Percentiles rank a stretch among this genome's conserved stretches.
phyloP scores from a whole-genome alignment of 2,329 filamentous ascomycete species.

The Sporothrix phasma region DNA sequence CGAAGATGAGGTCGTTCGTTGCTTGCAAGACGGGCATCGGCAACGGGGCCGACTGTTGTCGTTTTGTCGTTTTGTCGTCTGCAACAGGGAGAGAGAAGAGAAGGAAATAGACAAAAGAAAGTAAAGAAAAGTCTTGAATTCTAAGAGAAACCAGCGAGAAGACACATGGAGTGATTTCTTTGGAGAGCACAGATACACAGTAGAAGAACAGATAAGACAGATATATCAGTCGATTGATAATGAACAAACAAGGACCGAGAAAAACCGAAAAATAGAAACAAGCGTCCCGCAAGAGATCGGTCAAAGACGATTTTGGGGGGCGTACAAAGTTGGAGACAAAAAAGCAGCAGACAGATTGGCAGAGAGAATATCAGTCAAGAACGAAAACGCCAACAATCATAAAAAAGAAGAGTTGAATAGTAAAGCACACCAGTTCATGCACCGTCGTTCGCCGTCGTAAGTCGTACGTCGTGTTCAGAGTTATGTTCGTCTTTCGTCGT shows the following conservation, averaged over 20 bases:
- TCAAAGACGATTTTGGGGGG: background rate
- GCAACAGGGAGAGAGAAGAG: background rate
- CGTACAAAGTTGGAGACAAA: background rate
- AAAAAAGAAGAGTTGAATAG: background rate
- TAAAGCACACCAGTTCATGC: conserved; percentile 1
- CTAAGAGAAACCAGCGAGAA: background rate
- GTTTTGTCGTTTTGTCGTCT: background rate
- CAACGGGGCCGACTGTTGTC: background rate
- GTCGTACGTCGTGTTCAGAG: conserved; percentile 2
- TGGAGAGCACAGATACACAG: background rate
- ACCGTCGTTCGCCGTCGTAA: conserved; percentile 9
- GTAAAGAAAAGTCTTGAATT: background rate
- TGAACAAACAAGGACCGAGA: background rate
- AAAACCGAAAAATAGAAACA: background rate
- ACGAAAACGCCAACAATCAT: background rate
- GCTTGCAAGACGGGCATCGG: background rate
- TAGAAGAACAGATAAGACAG: background rate
- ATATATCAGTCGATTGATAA: background rate
- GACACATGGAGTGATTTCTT: background rate
- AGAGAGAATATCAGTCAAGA: background rate
- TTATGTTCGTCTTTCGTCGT: conserved; percentile 5
- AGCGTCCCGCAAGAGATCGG: conserved; percentile 1
- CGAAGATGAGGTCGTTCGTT: background rate
- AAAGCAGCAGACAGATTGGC: background rate
- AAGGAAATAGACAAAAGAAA: background rate